These are phyloP conservation scores for Microsporum audouinii DNA, from an alignment of 2,329 filamentous ascomycete species.

Conservation along the genomic window DNA sequence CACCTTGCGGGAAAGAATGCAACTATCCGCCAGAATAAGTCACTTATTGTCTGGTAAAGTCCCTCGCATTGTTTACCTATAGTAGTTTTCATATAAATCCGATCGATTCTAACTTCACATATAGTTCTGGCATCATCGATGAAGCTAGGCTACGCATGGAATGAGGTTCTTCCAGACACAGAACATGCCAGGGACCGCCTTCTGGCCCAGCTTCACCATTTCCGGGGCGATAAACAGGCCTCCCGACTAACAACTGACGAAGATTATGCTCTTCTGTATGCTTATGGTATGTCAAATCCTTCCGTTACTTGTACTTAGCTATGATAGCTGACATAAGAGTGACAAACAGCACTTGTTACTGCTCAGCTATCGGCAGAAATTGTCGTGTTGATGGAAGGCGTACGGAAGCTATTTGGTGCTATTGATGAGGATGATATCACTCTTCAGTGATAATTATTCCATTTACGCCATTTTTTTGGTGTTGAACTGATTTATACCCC, in stretches of 20 bases:
- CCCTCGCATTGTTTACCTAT: not conserved
- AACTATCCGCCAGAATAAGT: conserved; percentile 78
- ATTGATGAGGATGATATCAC: conserved; percentile 51
- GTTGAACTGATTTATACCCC: too few relatives aligned
- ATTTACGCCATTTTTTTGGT: too few relatives aligned
- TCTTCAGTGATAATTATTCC: conserved; percentile 33
- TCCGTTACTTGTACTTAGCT: not conserved
- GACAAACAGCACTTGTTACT: conserved; percentile 46
- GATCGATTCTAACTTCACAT: conserved; percentile 25
- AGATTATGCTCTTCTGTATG: conserved; percentile 87
- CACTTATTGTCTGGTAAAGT: conserved; percentile 57
- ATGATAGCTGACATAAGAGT: not conserved
- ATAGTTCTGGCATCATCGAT: conserved; percentile 77
- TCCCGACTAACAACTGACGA: conserved; percentile 38
- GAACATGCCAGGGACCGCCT: conserved; percentile 69
- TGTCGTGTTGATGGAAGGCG: conserved; percentile 41
- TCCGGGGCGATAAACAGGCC: conserved; percentile 55
- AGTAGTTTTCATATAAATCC: too few relatives aligned
- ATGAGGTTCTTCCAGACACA: conserved; percentile 75
- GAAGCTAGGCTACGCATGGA: conserved; percentile 88
- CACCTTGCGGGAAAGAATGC: conserved; percentile 64
- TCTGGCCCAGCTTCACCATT: conserved; percentile 77
- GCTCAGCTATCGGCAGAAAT: conserved; percentile 49
- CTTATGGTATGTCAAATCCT: conserved; percentile 52
- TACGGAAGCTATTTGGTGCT: conserved; percentile 50